A percentile compares a stretch with the other conserved stretches of the same genome.
Evolutionary conservation across 2,329 filamentous ascomycete species (phyloP).

Genomic region (Pyricularia sp.): DNA sequence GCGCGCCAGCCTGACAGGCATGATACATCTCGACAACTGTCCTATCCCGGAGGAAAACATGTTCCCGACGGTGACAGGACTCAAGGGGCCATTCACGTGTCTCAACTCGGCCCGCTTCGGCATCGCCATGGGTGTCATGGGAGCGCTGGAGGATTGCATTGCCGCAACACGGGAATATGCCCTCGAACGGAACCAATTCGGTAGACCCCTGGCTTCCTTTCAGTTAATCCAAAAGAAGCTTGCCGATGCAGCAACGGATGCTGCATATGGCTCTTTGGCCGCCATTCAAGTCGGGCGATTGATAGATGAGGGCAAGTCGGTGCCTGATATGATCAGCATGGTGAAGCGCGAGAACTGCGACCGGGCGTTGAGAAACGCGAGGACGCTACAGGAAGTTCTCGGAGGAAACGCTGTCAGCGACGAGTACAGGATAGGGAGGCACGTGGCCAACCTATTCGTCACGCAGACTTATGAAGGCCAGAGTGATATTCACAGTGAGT

Average conservation of each 20-base stretch:
- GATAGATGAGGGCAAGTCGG: constrained; percentile 81
- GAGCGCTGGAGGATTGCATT: constrained; percentile 88
- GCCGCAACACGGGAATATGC: constrained; percentile 72
- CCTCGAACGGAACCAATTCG: constrained; percentile 91
- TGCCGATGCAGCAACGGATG: constrained; percentile 84
- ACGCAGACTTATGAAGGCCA: constrained; percentile 98
- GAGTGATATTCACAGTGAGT: constrained; percentile 90
- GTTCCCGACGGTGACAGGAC: constrained; percentile 82
- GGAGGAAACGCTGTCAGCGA: constrained; percentile 97
- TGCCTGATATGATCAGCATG: constrained; percentile 95
- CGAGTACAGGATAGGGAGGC: constrained; percentile 89
- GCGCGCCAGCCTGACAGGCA: constrained; percentile 87
- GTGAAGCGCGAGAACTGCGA: constrained; percentile 98
- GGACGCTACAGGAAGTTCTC: constrained; percentile 86
- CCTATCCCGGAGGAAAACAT: constrained; percentile 87
- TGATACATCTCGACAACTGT: constrained; percentile 91
- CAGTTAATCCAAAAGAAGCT: constrained; percentile 98
- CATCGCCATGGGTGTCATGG: constrained; percentile 89
- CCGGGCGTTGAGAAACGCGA: constrained; percentile 68
- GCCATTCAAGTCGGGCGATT: constrained; percentile 84
- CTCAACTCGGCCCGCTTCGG: constrained; percentile 90
- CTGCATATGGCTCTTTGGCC: constrained; percentile 82
- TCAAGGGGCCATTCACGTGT: constrained; percentile 84
- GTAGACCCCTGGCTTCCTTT: constrained; percentile 89
- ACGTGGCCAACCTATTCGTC: constrained; percentile 93